These are phyloP conservation scores for Ambrosia artemisiifolia DNA, from an alignment of 129 eudicot genomes.

Conservation along the genomic window DNA sequence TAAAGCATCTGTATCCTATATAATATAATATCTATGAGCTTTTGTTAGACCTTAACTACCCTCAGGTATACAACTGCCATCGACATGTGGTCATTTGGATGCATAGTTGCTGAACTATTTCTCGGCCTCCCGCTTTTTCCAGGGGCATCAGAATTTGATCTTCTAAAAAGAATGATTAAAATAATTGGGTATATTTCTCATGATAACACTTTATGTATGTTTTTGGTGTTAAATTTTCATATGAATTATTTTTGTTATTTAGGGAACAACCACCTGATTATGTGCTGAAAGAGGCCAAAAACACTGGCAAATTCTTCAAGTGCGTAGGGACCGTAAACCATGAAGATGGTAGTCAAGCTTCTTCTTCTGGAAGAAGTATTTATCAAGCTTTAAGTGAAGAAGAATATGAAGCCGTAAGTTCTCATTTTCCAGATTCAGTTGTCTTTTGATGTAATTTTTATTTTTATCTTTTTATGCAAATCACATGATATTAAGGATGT, in stretches of 20 bases:
- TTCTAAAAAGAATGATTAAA: constrained; percentile 80
- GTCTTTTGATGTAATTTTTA: neutral
- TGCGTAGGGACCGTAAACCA: constrained; percentile 56
- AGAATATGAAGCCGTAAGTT: constrained; percentile 88
- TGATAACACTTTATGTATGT: neutral
- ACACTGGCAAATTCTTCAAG: constrained; percentile 87
- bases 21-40: neutral
- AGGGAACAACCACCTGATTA: constrained; percentile 98
- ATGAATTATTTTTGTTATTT: constrained; percentile 17
- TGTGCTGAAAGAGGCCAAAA: constrained; percentile 80
- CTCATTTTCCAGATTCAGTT: neutral
- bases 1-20: neutral
- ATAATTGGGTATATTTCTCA: constrained; percentile 67
- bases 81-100: constrained; percentile 99
- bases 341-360: constrained; percentile 50
- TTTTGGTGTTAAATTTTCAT: neutral
- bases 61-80: constrained; percentile 89
- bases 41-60: constrained; percentile 48
- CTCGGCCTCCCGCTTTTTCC: constrained; percentile 96
- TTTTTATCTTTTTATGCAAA: neutral
- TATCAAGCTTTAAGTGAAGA: constrained; percentile 81
- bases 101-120: constrained; percentile 97
- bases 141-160: constrained; percentile 96
- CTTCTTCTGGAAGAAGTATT: constrained; percentile 50
- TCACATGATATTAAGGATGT: no score